Evolutionary conservation across 306 rosid species (phyloP).

Genomic region (Crotalaria pallida): DNA sequence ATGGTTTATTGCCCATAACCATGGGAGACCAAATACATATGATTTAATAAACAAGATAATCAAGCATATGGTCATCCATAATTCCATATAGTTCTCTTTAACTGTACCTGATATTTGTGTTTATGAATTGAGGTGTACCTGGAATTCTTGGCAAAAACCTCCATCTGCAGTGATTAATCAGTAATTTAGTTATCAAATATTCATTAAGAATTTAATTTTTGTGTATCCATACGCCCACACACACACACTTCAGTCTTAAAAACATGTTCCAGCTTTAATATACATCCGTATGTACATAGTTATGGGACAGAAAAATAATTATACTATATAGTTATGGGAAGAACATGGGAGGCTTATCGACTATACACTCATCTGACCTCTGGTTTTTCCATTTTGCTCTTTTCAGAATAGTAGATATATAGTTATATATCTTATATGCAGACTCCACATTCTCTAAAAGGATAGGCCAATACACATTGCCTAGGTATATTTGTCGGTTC

Average conservation of each 20-base stretch:
- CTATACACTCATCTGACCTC: conserved; percentile 23
- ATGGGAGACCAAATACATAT: background rate
- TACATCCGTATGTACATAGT: background rate
- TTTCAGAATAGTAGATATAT: conserved; percentile 38
- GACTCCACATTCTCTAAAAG: conserved; percentile 41
- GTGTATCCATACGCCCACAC: background rate
- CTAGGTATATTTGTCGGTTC: conserved; percentile 54
- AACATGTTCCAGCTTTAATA: background rate
- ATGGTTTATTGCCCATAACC: background rate
- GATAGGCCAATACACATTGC: conserved; percentile 31
- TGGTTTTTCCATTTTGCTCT: conserved; percentile 42
- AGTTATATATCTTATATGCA: conserved; percentile 31
- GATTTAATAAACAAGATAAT: background rate
- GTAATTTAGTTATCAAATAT: background rate
- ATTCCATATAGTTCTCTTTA: background rate
- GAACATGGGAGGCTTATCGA: conserved; percentile 54
- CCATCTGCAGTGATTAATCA: background rate
- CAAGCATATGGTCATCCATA: background rate
- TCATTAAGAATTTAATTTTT: background rate
- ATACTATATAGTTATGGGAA: conserved; percentile 62
- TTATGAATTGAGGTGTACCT: background rate
- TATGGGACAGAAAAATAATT: conserved; percentile 26
- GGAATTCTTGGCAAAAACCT: background rate
- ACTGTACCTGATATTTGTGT: background rate
- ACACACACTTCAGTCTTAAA: background rate